Evolutionary conservation across 176 grass and related monocot species (phyloP).

Genomic region (Paspalum notatum): DNA sequence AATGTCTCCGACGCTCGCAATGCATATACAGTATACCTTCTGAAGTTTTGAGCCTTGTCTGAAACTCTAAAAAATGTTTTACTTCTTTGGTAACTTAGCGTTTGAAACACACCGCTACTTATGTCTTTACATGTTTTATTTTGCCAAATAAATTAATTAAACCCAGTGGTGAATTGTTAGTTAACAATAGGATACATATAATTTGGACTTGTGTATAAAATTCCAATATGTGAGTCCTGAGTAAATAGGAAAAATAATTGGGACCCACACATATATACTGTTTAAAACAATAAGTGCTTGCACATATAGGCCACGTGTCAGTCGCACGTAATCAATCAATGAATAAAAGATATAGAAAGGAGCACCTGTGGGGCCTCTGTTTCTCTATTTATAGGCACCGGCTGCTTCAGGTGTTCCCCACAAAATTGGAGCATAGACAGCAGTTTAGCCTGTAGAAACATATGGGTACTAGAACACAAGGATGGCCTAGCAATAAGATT

Average conservation of each 20-base stretch:
- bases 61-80: no score
- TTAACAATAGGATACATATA: background rate
- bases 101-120: no score
- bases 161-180: background rate
- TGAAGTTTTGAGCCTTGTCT: no score
- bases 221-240: background rate
- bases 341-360: background rate
- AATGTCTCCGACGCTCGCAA: background rate
- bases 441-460: background rate
- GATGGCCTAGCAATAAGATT: background rate
- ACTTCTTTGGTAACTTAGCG: no score
- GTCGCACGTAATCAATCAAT: background rate
- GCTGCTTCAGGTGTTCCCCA: background rate
- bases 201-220: background rate
- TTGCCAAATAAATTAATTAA: background rate
- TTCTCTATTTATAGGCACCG: background rate
- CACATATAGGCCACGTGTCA: background rate
- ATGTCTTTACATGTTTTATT: background rate
- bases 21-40: no score
- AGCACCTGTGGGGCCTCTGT: background rate
- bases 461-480: background rate
- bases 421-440: background rate
- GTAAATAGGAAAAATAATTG: background rate
- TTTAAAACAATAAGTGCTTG: background rate
- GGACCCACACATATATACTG: background rate